A percentile compares a stretch with the other conserved stretches of the same genome.
Evolutionary conservation across 2,329 filamentous ascomycete genomes (phyloP).

Genomic region (Zelopaecilomyces penicillatus): DNA sequence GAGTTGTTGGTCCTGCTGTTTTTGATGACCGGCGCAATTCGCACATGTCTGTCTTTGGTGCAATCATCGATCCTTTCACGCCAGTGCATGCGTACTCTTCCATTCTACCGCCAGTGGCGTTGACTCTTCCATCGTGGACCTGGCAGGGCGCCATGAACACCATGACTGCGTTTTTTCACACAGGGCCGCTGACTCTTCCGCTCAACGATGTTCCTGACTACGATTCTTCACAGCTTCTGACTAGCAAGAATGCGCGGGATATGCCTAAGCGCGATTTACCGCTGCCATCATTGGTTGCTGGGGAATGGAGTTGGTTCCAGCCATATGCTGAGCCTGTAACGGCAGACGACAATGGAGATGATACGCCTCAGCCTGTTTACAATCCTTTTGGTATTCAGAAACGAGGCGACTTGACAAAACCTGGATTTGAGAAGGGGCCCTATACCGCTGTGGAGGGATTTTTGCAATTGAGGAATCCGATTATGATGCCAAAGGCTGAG

Average conservation of each 20-base stretch:
- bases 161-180: slow-evolving; percentile 34
- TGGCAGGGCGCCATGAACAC: slow-evolving; percentile 26
- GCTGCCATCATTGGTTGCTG: background rate
- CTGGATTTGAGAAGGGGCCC: slow-evolving; percentile 5
- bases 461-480: slow-evolving; percentile 5
- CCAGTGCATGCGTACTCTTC: slow-evolving; percentile 26
- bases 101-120: slow-evolving; percentile 21
- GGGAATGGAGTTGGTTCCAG: slow-evolving; percentile 4
- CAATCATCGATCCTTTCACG: slow-evolving; percentile 29
- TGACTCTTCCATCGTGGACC: slow-evolving; percentile 27
- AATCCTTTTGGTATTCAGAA: slow-evolving; percentile 6
- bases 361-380: background rate
- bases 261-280: background rate
- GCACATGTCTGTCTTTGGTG: slow-evolving; percentile 16
- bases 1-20: background rate
- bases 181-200: slow-evolving; percentile 22
- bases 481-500: slow-evolving; percentile 1
- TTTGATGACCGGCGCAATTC: slow-evolving; percentile 9
- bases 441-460: slow-evolving; percentile 5
- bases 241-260: background rate
- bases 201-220: slow-evolving; percentile 5
- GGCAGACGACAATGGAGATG: background rate
- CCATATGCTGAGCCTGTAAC: background rate
- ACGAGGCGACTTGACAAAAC: slow-evolving; percentile 1
- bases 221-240: background rate